These are phyloP conservation scores for Alternaria brassicae DNA, from an alignment of 2,329 filamentous ascomycete genomes.

Conservation along the genomic window DNA sequence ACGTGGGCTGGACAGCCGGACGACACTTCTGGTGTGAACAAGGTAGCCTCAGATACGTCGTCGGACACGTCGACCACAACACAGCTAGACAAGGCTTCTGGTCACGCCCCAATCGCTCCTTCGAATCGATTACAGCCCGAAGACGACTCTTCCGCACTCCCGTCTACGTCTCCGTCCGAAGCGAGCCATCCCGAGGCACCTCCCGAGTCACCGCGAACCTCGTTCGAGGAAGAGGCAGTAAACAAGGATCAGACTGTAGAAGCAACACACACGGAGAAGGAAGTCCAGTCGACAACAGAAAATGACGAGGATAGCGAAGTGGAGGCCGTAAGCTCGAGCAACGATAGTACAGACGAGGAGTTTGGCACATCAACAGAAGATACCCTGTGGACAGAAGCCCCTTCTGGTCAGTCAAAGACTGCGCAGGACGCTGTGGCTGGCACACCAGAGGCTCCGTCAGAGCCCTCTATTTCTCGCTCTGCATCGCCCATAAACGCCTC, in stretches of 20 bases:
- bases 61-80: conserved; percentile 45
- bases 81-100: conserved; percentile 26
- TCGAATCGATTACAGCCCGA: conserved; percentile 25
- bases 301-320: background rate
- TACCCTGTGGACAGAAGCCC: conserved; percentile 5
- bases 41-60: conserved; percentile 37
- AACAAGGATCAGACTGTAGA: background rate
- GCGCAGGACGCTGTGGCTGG: background rate
- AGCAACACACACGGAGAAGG: background rate
- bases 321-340: background rate
- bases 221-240: conserved; percentile 41
- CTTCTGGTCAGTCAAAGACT: background rate
- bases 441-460: background rate
- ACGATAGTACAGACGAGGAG: conserved; percentile 8
- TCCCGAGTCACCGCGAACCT: conserved; percentile 47
- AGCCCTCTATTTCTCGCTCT: background rate
- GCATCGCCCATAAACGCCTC: background rate
- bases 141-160: conserved; percentile 41
- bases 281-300: background rate
- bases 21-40: conserved; percentile 18
- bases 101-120: conserved; percentile 7
- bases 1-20: conserved; percentile 21
- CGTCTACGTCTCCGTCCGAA: conserved; percentile 49
- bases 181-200: conserved; percentile 40
- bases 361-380: conserved; percentile 12